Evolutionary conservation across 1,284 basidiomycete species (phyloP).

Genomic region (Fistulinella cinereoalba): DNA sequence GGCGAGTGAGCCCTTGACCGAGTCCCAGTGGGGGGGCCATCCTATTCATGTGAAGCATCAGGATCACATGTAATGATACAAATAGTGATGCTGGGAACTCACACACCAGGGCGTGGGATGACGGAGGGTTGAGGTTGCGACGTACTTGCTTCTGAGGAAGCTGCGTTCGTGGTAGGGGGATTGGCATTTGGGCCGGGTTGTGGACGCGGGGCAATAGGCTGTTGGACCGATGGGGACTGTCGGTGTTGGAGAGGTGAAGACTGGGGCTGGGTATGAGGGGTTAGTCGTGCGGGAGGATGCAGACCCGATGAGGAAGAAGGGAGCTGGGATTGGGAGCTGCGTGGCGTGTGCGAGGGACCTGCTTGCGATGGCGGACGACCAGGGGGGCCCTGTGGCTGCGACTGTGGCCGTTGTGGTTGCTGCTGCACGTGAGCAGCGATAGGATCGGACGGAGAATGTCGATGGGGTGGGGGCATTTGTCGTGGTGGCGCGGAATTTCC

Average conservation of each 20-base stretch:
- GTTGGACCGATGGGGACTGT: conserved; percentile 35
- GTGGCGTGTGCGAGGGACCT: conserved; percentile 39
- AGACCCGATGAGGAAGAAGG: conserved; percentile 32
- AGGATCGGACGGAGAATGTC: conserved; percentile 42
- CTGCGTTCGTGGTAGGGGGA: conserved; percentile 18
- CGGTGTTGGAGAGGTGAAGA: conserved; percentile 34
- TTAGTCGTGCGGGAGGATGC: conserved; percentile 29
- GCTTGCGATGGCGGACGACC: conserved; percentile 37
- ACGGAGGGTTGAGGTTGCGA: conserved; percentile 26
- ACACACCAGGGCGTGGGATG: conserved; percentile 29
- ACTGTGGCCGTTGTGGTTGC: conserved; percentile 47
- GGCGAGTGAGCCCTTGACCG: conserved; percentile 57
- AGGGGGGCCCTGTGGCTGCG: conserved; percentile 45
- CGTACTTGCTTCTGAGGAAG: conserved; percentile 28
- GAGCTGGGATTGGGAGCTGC: conserved; percentile 32
- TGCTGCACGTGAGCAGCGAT: conserved; percentile 36
- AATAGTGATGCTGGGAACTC: conserved; percentile 17
- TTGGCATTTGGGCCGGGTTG: conserved; percentile 26
- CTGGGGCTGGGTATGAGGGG: conserved; percentile 33
- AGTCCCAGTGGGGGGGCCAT: conserved; percentile 39
- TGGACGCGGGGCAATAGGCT: conserved; percentile 39
- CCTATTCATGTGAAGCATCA: conserved; percentile 21
- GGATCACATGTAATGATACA: conserved; percentile 4
- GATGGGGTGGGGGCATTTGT: conserved; percentile 38
- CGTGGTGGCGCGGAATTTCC: conserved; percentile 31